Evolutionary conservation across 179 eudicot species (phyloP).

Genomic region (Gypsophila paniculata): DNA sequence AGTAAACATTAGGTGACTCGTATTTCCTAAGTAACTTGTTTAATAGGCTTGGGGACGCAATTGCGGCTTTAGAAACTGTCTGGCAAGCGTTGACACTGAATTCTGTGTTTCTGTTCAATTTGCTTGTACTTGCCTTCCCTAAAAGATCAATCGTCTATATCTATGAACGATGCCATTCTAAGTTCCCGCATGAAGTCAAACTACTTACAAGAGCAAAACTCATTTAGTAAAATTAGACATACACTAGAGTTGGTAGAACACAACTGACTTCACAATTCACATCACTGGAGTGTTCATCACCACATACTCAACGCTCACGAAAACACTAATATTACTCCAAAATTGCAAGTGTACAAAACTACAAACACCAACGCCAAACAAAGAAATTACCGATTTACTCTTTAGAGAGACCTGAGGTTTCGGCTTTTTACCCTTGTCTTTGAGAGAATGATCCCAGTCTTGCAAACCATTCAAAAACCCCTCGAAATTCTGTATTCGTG

Average conservation of each 20-base stretch:
- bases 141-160: neutral
- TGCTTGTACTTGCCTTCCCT: neutral
- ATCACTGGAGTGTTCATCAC: neutral
- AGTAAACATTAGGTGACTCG: neutral
- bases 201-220: neutral
- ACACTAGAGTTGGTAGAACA: neutral
- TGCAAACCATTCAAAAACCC: constrained; percentile 78
- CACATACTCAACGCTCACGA: neutral
- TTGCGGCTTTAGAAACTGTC: too few relatives aligned
- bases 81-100: neutral
- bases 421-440: constrained; percentile 59
- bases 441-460: constrained; percentile 65
- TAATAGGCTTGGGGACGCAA: too few relatives aligned
- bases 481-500: constrained; percentile 54
- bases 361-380: neutral
- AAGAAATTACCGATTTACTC: constrained; percentile 50
- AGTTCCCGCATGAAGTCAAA: neutral
- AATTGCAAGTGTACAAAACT: neutral
- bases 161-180: neutral
- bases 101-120: neutral
- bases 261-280: neutral
- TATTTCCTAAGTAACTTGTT: neutral
- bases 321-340: neutral
- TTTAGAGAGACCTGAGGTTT: constrained; percentile 36
- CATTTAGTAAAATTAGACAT: neutral